A percentile compares a stretch with the other conserved stretches of the same genome.
Conservation (phyloP, 345 rosid species). For the Linum lewisii region DNA sequence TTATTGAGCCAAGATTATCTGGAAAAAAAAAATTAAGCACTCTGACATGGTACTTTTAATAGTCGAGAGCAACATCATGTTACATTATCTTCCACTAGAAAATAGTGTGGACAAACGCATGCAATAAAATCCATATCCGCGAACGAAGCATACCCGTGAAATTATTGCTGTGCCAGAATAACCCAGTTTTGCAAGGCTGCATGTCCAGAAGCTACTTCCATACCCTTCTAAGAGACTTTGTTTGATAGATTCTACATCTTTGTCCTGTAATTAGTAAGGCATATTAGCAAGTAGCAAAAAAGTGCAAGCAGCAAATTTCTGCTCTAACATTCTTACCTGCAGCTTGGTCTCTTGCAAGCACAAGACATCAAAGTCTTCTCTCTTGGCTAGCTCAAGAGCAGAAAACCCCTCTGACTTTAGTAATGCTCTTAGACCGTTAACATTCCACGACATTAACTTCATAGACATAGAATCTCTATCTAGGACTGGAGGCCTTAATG, state of each 20-base stretch:
- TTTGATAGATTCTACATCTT: constrained; percentile 70
- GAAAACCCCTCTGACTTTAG: constrained; percentile 63
- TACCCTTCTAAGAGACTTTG: constrained; percentile 59
- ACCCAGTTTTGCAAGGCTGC: constrained; percentile 82
- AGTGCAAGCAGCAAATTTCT: neutral
- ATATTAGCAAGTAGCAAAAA: neutral
- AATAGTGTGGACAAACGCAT: neutral
- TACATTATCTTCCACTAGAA: neutral
- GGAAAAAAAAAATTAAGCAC: too few relatives aligned
- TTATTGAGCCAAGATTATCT: too few relatives aligned
- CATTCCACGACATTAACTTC: constrained; percentile 90
- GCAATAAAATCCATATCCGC: neutral
- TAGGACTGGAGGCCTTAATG: constrained; percentile 61
- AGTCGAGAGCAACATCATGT: neutral
- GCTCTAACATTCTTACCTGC: constrained; percentile 40
- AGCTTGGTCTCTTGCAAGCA: constrained; percentile 96
- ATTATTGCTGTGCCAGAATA: constrained; percentile 92
- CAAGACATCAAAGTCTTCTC: constrained; percentile 71
- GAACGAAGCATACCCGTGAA: constrained; percentile 57
- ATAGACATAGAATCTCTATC: constrained; percentile 33
- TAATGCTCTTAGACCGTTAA: constrained; percentile 83
- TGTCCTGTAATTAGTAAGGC: constrained; percentile 36
- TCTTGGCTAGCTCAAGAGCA: constrained; percentile 67
- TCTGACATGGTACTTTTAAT: too few relatives aligned
- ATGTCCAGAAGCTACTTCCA: constrained; percentile 81